Evolutionary conservation across 1,284 basidiomycete species (phyloP).

Genomic region (Pyrrhoderma lamaoense): DNA sequence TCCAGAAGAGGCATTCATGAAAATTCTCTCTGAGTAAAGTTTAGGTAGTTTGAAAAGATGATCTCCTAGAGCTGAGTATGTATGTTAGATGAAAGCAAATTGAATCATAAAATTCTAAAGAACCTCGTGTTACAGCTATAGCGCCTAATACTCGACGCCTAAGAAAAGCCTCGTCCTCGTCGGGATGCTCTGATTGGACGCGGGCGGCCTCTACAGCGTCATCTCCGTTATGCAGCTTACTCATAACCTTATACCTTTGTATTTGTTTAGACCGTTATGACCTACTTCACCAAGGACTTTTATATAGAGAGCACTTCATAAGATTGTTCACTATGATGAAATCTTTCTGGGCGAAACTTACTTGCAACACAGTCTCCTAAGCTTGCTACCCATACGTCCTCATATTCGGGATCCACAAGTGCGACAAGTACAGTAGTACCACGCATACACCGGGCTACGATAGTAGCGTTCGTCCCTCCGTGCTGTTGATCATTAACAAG

Average conservation of each 20-base stretch:
- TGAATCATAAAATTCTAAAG: not conserved
- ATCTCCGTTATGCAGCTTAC: constrained; percentile 23
- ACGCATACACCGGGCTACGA: constrained; percentile 61
- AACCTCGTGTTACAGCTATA: constrained; percentile 34
- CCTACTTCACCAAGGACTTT: constrained; percentile 27
- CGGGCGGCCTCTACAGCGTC: constrained; percentile 47
- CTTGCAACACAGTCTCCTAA: constrained; percentile 67
- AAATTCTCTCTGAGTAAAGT: constrained; percentile 56
- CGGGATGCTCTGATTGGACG: constrained; percentile 53
- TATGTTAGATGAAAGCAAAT: constrained; percentile 1
- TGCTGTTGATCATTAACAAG: constrained; percentile 55
- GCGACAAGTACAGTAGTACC: constrained; percentile 68
- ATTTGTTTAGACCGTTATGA: too few relatives aligned
- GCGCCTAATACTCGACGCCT: constrained; percentile 60
- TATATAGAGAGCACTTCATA: not conserved
- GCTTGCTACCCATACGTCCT: constrained; percentile 66
- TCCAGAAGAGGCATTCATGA: constrained; percentile 60
- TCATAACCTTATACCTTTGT: constrained; percentile 19
- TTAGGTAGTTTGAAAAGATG: constrained; percentile 66
- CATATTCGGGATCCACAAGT: constrained; percentile 54
- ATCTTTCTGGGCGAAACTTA: constrained; percentile 31
- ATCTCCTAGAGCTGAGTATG: constrained; percentile 51
- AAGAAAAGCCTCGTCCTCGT: constrained; percentile 53
- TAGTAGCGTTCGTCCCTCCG: constrained; percentile 53
- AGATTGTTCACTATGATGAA: not conserved